Base-by-base conservation (phyloP, 2,329 filamentous ascomycete species). In the Stachybotrys echinatus region DNA sequence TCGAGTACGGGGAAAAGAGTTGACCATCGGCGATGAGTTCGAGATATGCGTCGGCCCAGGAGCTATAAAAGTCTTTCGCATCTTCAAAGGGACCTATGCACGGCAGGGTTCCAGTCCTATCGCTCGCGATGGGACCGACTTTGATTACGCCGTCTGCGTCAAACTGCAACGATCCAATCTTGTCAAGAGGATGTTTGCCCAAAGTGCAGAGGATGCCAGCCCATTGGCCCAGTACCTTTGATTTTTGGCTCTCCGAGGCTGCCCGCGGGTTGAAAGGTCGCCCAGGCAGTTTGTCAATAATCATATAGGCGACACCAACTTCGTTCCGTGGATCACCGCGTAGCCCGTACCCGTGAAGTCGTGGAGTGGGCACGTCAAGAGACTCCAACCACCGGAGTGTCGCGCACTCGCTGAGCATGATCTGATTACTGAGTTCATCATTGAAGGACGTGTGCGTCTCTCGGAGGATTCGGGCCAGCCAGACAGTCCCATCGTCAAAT, bases 21-120 rank as follows among this genome's bases (percentile, higher is more conserved):
- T 64, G 60, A 4, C 61, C 54, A 47, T 62, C 58, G 10, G 52
- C 52, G 46, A 64, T 63, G n/a, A 64, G 50, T 21, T 40, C 20
- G 4, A 65, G 53, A 34, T 64, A 46, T 10, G 51, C 39, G 14
- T 52, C 45, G 8, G 53, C 51, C 54, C 51, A 61, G 21, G 53
- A 54, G 18, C 50, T 51, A 47, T 64, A 61, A 43, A 50, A 44
- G 12, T 48, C 45, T 22, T 45, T 18, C 12, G 52, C 52, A 31
- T 50, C 18, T 21, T 42, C 14, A 23, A 52, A 54, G 10, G 53
- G 53, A 14, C 53, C 53, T 20, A 53, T 53, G n/a, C 39, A 50
- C 18, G 51, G 47, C 22, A 53, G 21, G 12, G 45, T 50, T 19
- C 49, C 51, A n/a, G 49, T 53, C 18, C 45, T 53, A 23, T 53